Evolutionary conservation across 805 yeast species (phyloP), one percentile per base, ranked within the genome.

Genomic region (Pichia thaimueangensis): DNA sequence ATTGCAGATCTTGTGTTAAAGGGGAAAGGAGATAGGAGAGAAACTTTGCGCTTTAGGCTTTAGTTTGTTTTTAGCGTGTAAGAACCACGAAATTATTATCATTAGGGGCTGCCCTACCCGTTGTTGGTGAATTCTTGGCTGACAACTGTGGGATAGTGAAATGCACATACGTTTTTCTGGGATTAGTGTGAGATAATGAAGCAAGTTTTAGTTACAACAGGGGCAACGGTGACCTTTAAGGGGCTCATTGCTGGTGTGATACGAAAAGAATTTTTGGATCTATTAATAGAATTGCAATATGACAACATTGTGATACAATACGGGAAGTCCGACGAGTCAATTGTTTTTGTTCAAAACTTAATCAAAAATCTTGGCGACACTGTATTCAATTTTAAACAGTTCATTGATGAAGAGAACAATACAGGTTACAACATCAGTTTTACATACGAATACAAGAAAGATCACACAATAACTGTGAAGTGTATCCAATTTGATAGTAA

Each of bases 141-240:
- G n/a, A n/a, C n/a, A n/a, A n/a, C n/a, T n/a, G n/a, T n/a, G n/a
- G n/a, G n/a, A n/a, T n/a, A n/a, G n/a, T n/a, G n/a, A n/a, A n/a
- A n/a, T n/a, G n/a, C n/a, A n/a, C n/a, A n/a, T n/a, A n/a, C n/a
- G n/a, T n/a, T n/a, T n/a, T n/a, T n/a, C n/a, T n/a, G n/a, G n/a
- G n/a, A n/a, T n/a, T n/a, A n/a, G n/a, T n/a, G n/a, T n/a, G 5
- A 16, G 9, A 33, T 15, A 23, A 20, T n/a, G 30, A 37, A 24
- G 31, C 60, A 58, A 27, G 40, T 56, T 8, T 64, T 89, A 27
- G 81, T 89, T 5, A 82, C 94, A 0, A 83, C 94, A 4, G 97
- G 97, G 1, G 97, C 96, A 2, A 89, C 97, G 0, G 89, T 84
- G 17, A 82, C 95, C 0, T 91, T 91, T 57, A 69, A 71, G 10